These are phyloP conservation scores for Paramecium octaurelia DNA, from an alignment of 73 alveolate genomes.

Conservation along the genomic window DNA sequence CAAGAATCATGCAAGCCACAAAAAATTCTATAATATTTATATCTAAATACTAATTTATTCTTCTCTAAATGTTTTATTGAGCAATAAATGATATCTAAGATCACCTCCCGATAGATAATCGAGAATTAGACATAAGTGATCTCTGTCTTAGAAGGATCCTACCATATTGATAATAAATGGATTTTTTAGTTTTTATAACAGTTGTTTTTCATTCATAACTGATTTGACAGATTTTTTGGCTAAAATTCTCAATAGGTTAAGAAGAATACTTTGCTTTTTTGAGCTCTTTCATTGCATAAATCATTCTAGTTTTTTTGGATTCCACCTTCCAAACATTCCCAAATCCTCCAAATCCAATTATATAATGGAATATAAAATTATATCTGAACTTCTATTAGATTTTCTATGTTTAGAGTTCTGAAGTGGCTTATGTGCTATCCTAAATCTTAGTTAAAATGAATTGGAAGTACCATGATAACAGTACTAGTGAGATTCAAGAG, in stretches of 20 bases:
- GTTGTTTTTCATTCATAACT: constrained; percentile 57
- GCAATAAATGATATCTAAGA: constrained; percentile 62
- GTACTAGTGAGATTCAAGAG: constrained; percentile 9
- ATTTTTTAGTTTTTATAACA: constrained; percentile 48
- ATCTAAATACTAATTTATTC: constrained; percentile 70
- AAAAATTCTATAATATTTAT: constrained; percentile 62
- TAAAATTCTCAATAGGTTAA: constrained; percentile 31
- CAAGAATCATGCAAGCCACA: constrained; percentile 71
- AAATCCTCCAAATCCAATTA: constrained; percentile 57
- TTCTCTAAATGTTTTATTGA: constrained; percentile 66
- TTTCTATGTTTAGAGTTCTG: not conserved
- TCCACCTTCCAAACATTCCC: constrained; percentile 87
- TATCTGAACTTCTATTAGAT: not conserved
- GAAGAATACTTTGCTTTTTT: constrained; percentile 59
- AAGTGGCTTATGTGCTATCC: not conserved
- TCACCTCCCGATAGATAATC: constrained; percentile 74
- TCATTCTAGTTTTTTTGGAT: constrained; percentile 68
- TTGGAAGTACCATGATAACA: not conserved
- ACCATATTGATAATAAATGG: constrained; percentile 71
- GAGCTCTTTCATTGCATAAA: constrained; percentile 83
- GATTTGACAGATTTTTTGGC: constrained; percentile 61
- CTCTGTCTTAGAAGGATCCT: constrained; percentile 67
- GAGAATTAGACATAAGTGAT: constrained; percentile 59
- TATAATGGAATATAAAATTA: constrained; percentile 60
- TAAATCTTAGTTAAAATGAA: not conserved